Base-by-base conservation (phyloP, 2,329 filamentous ascomycete species). In the Ilyonectria sp. region DNA sequence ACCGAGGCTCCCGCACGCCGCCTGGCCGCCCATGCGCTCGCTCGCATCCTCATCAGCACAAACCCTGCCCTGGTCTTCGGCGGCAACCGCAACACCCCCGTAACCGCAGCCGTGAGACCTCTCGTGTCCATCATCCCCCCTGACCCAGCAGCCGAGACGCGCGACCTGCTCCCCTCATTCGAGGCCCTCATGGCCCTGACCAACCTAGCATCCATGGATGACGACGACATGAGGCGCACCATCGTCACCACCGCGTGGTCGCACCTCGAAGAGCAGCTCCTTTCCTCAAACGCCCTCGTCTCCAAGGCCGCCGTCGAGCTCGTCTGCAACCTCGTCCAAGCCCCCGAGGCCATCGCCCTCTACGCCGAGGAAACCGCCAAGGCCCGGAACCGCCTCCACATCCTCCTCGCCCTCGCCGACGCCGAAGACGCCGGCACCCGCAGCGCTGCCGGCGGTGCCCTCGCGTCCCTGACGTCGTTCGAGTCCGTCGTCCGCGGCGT, bases 141-240 rank as follows among this genome's bases (percentile, higher is more conserved):
- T 6, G 89, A 93, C 57, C 87, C 90, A 5, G 83, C 84, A 2
- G 84, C 86, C 2, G 89, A 91, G 52, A 89, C 89, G 1, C 89
- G 92, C 58, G 93, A 97, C 79, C 88, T 98, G 15, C 87, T 99
- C 0, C 94, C 96, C 0, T 91, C 93, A 0, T 99, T 98, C 73
- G 96, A 99, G 81, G 88, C 92, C 1, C 87, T 99, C 9, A 92
- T 98, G 79, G 95, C 96, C 0, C 88, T 99, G 40, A 98, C 96
- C 0, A 99, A 99, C 74, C 88, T 99, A 8, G 96, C 95, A 0
- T 97, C 94, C 0, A 89, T 91, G 13, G 92, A 95, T 60, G 87
- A 92, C 67, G 86, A 90, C 37, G 88, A 90, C 6, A 86, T 89
- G 6, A 88, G 91, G 50, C 85, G 87, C 40, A 85, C 87, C 17